These are phyloP conservation scores for Cystobasidium slooffiae DNA, from an alignment of 1,284 basidiomycete species.

Conservation along the genomic window DNA sequence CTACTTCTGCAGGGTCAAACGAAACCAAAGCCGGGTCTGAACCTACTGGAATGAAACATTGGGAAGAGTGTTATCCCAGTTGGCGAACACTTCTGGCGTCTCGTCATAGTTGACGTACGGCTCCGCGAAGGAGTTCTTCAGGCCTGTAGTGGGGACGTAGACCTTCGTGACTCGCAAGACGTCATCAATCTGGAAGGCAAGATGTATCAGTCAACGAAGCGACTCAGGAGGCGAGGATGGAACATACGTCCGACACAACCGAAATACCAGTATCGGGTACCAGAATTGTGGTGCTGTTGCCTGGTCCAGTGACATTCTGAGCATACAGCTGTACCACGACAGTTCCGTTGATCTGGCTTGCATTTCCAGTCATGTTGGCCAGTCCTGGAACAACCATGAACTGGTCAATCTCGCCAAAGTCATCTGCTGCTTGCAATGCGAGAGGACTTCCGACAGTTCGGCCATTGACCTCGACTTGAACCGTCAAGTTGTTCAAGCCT, in stretches of 20 bases:
- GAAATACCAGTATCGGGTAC: conserved; percentile 39
- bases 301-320: conserved; percentile 42
- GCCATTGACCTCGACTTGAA: conserved; percentile 21
- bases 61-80: conserved; percentile 28
- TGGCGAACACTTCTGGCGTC: conserved; percentile 37
- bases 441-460: conserved; percentile 8
- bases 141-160: conserved; percentile 39
- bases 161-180: conserved; percentile 42
- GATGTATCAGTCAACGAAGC: not conserved
- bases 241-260: conserved; percentile 24
- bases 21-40: not conserved
- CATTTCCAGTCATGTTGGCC: conserved; percentile 20
- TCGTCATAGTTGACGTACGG: conserved; percentile 42
- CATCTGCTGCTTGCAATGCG: conserved; percentile 26
- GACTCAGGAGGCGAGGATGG: not conserved
- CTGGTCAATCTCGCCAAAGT: conserved; percentile 42
- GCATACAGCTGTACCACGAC: conserved; percentile 34
- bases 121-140: conserved; percentile 42
- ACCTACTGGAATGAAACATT: conserved; percentile 38
- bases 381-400: conserved; percentile 34
- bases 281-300: conserved; percentile 33
- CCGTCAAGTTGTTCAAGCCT: conserved; percentile 15
- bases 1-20: not conserved
- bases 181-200: conserved; percentile 36
- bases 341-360: conserved; percentile 23